Percentiles rank a stretch among this genome's conserved stretches.
Conservation (phyloP, 192 early-diverging fungal species). For the Linnemannia elongata region DNA sequence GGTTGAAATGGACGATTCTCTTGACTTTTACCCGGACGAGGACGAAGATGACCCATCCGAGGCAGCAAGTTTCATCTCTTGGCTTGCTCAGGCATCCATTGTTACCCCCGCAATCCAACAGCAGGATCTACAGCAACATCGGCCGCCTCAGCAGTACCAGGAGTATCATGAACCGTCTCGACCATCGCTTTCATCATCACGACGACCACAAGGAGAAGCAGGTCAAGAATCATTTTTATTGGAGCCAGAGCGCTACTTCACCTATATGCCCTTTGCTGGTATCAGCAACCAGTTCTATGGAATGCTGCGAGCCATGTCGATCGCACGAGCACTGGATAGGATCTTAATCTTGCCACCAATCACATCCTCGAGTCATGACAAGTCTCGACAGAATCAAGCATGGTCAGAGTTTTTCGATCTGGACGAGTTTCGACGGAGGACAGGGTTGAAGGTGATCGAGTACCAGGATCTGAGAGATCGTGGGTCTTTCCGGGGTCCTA, state of each 20-base stretch:
- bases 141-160: background rate
- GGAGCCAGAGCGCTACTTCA: slow-evolving; percentile 11
- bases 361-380: slow-evolving; percentile 11
- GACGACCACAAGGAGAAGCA: background rate
- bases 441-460: slow-evolving; percentile 10
- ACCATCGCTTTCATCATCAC: background rate
- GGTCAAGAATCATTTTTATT: background rate
- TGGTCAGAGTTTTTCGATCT: slow-evolving; percentile 20
- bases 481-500: slow-evolving; percentile 5
- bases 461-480: slow-evolving; percentile 6
- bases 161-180: background rate
- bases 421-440: slow-evolving; percentile 8
- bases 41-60: background rate
- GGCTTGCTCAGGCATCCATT: slow-evolving; percentile 1
- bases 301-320: slow-evolving; percentile 15
- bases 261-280: slow-evolving; percentile 12
- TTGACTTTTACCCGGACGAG: slow-evolving; percentile 13
- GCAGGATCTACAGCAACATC: background rate
- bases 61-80: slow-evolving; percentile 8
- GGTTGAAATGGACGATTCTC: background rate
- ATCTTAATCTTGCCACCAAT: slow-evolving; percentile 14
- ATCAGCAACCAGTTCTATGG: slow-evolving; percentile 19
- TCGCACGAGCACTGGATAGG: background rate
- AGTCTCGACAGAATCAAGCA: slow-evolving; percentile 11
- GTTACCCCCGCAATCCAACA: background rate